phyloP scores from a whole-genome alignment of 164 flowering plant genomes.

The Aristolochia contorta region DNA sequence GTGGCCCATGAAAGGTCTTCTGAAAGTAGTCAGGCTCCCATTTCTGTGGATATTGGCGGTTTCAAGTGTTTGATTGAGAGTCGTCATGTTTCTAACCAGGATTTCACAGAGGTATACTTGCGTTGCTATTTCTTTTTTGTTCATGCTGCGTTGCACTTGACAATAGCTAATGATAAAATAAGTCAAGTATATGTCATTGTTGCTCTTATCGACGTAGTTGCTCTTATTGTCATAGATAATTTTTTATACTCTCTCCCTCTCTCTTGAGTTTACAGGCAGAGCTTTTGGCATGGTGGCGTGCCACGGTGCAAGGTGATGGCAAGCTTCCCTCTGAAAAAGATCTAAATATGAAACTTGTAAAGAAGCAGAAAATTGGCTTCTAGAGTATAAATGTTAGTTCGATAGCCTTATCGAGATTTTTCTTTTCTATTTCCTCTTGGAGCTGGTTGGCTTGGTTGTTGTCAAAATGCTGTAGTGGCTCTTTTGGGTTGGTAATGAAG shows the following conservation, averaged over 20 bases:
- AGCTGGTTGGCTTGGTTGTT: neutral
- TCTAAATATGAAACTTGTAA: constrained; percentile 35
- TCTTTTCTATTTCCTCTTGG: neutral
- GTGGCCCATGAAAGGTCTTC: constrained; percentile 16
- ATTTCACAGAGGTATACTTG: constrained; percentile 62
- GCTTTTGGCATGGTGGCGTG: constrained; percentile 72
- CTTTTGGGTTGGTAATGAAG: neutral
- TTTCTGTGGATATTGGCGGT: constrained; percentile 50
- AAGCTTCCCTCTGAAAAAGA: constrained; percentile 47
- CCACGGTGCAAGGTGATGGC: constrained; percentile 26
- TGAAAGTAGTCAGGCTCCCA: constrained; percentile 18
- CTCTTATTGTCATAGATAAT: no score
- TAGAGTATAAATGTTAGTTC: constrained; percentile 9
- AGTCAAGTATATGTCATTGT: neutral
- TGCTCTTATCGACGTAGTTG: neutral
- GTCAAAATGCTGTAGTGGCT: neutral
- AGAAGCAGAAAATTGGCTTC: constrained; percentile 32
- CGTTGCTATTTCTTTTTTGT: neutral
- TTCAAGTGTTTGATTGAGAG: constrained; percentile 47
- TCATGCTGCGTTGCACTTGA: neutral
- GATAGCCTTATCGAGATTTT: neutral
- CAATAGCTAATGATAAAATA: neutral
- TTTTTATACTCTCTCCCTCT: no score
- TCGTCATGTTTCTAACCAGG: constrained; percentile 69
- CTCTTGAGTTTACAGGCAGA: constrained; percentile 50